Evolutionary conservation across 2,329 filamentous ascomycete genomes (phyloP).

Genomic region (Aspergillus sp.): DNA sequence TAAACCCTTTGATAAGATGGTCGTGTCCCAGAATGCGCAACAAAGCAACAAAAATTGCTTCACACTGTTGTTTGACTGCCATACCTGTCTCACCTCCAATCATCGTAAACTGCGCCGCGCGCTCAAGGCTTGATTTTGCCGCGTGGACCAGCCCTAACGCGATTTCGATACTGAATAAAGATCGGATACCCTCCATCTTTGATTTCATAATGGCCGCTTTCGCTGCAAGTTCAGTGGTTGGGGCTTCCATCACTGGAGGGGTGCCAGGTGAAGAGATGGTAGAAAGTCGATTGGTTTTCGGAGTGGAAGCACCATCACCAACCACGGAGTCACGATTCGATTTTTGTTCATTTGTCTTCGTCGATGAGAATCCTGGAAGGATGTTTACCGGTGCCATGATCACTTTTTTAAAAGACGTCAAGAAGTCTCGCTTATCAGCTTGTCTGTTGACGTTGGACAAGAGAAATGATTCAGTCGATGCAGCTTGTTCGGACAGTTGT

Average conservation of each 20-base stretch:
- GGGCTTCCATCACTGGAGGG: constrained; percentile 60
- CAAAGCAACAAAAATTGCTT: constrained; percentile 80
- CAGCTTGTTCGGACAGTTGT: constrained; percentile 86
- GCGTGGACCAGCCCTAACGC: constrained; percentile 84
- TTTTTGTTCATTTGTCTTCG: constrained; percentile 52
- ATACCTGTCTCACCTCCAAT: constrained; percentile 78
- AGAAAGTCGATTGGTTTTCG: constrained; percentile 40
- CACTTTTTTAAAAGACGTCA: constrained; percentile 96
- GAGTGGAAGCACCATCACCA: constrained; percentile 18
- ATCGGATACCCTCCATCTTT: constrained; percentile 88
- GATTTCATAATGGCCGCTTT: constrained; percentile 98
- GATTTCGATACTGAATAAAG: constrained; percentile 93
- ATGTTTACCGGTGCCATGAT: constrained; percentile 98
- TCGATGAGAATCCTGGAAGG: constrained; percentile 68
- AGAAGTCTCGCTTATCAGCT: constrained; percentile 92
- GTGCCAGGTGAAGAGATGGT: constrained; percentile 36
- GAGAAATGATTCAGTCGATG: constrained; percentile 85
- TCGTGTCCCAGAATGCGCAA: constrained; percentile 80
- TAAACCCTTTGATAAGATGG: constrained; percentile 90
- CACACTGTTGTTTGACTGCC: constrained; percentile 84
- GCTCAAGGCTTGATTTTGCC: constrained; percentile 83
- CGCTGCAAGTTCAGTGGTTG: constrained; percentile 87
- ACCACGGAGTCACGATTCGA: constrained; percentile 21
- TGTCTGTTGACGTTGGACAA: constrained; percentile 95
- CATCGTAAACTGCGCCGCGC: constrained; percentile 77